These are phyloP conservation scores for Dentipellis sp. DNA, from an alignment of 768 basidiomycete species.

Conservation along the genomic window DNA sequence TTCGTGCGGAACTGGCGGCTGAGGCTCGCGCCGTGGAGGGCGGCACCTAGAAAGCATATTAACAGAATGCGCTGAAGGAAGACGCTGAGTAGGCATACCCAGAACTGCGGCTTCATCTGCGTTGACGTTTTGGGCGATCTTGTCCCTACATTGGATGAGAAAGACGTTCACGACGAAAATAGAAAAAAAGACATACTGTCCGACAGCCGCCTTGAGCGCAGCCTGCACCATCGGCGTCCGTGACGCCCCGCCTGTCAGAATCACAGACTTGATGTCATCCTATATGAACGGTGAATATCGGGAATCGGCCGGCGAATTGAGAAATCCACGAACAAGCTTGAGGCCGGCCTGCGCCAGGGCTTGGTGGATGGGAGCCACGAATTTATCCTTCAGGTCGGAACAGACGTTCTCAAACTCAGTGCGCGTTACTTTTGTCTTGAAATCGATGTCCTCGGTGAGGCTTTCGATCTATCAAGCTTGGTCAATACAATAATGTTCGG, in stretches of 20 bases:
- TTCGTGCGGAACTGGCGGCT: conserved; percentile 94
- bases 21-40: conserved; percentile 81
- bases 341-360: conserved; percentile 62
- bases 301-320: background rate
- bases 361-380: conserved; percentile 64
- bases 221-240: conserved; percentile 88
- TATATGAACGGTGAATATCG: conserved; percentile 19
- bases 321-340: conserved; percentile 39
- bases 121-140: conserved; percentile 92
- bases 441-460: conserved; percentile 85
- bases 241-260: conserved; percentile 87
- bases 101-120: conserved; percentile 95
- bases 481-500: background rate
- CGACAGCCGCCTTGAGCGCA: conserved; percentile 68
- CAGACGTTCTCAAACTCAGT: conserved; percentile 72
- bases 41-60: conserved; percentile 38
- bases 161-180: background rate
- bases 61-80: too few relatives aligned
- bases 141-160: conserved; percentile 36
- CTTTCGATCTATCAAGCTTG: conserved; percentile 64
- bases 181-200: conserved; percentile 44
- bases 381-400: conserved; percentile 52
- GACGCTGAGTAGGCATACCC: conserved; percentile 18
- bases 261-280: conserved; percentile 79
- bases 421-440: conserved; percentile 68